A percentile compares a stretch with the other conserved stretches of the same genome.
These are phyloP conservation scores for Phaeotremella fagi DNA, from an alignment of 768 basidiomycete genomes.

Conservation along the genomic window DNA sequence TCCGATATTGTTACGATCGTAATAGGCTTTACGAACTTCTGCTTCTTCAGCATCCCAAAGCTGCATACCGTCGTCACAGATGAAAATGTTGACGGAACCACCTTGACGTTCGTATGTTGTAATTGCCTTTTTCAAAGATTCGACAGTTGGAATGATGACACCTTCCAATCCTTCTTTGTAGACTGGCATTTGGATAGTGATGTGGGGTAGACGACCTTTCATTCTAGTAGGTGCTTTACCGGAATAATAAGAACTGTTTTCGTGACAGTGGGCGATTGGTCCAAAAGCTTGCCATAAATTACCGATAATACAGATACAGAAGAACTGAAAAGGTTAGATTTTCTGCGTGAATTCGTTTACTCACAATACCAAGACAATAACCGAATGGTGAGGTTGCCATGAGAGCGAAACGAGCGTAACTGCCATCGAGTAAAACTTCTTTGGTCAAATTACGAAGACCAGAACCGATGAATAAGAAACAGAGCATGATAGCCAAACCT, in stretches of 20 bases:
- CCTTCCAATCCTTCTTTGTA: conserved; percentile 62
- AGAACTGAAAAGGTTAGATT: conserved; percentile 25
- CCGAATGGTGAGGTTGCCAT: conserved; percentile 62
- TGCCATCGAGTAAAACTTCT: conserved; percentile 65
- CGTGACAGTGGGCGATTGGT: conserved; percentile 45
- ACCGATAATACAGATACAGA: conserved; percentile 41
- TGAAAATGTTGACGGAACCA: conserved; percentile 69
- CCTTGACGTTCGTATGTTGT: conserved; percentile 83
- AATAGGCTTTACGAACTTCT: conserved; percentile 65
- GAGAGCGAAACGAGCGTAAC: conserved; percentile 63
- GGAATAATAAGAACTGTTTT: conserved; percentile 46
- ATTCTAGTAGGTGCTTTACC: conserved; percentile 37
- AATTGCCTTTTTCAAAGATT: conserved; percentile 77
- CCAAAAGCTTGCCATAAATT: conserved; percentile 47
- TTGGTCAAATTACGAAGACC: conserved; percentile 55
- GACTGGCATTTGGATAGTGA: conserved; percentile 69
- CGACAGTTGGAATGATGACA: conserved; percentile 57
- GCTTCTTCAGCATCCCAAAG: conserved; percentile 61
- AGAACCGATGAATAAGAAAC: conserved; percentile 39
- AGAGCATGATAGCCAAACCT: conserved; percentile 41
- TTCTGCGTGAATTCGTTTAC: conserved; percentile 4
- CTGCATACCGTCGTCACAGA: conserved; percentile 82
- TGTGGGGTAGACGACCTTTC: conserved; percentile 34
- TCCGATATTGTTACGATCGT: conserved; percentile 65
- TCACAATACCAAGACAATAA: conserved; percentile 50